These are phyloP conservation scores for Xerocomus brunneocitrinus DNA, from an alignment of 768 basidiomycete species.

Conservation along the genomic window DNA sequence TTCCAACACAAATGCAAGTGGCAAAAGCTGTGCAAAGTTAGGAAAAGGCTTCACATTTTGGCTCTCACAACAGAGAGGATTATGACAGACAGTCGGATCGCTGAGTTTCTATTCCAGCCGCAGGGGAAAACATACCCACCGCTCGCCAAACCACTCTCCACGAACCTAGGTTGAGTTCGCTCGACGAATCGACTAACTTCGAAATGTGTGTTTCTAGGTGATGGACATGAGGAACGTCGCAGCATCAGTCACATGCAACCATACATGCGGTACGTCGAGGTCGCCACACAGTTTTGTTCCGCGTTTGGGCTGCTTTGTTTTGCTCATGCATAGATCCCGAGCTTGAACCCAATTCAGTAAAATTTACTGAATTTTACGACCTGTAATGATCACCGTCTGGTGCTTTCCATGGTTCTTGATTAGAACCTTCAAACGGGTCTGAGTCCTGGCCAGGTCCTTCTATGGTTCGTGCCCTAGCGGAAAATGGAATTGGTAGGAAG, in stretches of 20 bases:
- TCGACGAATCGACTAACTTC: background rate
- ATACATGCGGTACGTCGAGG: background rate
- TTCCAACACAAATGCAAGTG: too few relatives aligned
- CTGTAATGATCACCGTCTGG: background rate
- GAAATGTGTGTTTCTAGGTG: background rate
- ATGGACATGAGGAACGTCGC: background rate
- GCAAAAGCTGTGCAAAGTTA: too few relatives aligned
- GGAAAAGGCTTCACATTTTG: too few relatives aligned
- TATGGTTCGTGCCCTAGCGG: background rate
- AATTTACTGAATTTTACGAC: background rate
- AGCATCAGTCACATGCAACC: background rate
- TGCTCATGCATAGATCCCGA: background rate
- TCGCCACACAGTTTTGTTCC: background rate
- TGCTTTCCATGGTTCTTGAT: too few relatives aligned
- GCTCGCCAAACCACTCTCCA: background rate
- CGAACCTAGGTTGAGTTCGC: background rate
- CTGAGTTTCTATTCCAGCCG: too few relatives aligned
- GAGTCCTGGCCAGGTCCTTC: background rate
- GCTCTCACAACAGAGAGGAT: too few relatives aligned
- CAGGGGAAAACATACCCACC: too few relatives aligned
- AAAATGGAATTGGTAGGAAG: background rate
- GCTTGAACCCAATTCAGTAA: background rate
- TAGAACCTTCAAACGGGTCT: too few relatives aligned
- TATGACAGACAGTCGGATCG: too few relatives aligned
- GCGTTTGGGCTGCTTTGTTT: background rate